These are phyloP conservation scores for Colletotrichum lini DNA, from an alignment of 2,329 filamentous ascomycete species.

Conservation along the genomic window DNA sequence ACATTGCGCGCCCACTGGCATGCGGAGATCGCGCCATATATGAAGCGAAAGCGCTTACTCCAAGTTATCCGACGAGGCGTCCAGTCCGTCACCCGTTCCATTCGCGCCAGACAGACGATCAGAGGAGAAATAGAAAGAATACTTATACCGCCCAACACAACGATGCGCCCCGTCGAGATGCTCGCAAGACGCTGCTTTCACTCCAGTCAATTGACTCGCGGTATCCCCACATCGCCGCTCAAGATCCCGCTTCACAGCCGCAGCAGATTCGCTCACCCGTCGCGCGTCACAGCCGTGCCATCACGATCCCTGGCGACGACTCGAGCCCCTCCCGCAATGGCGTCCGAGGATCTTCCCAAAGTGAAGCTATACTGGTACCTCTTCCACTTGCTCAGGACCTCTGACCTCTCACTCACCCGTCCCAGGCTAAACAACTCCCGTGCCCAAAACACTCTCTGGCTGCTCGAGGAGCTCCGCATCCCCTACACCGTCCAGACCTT, in stretches of 20 bases:
- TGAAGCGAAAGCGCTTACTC: neutral
- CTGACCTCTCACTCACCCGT: neutral
- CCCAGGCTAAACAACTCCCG: conserved; percentile 86
- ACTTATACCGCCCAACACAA: too few species aligned
- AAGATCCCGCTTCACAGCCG: neutral
- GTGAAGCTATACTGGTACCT: conserved; percentile 75
- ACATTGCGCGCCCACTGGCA: neutral
- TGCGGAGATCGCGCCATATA: neutral
- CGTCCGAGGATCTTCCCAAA: conserved; percentile 59
- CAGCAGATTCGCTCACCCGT: neutral
- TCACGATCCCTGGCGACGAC: neutral
- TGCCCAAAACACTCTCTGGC: conserved; percentile 86
- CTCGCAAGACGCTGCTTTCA: neutral
- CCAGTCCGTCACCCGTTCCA: neutral
- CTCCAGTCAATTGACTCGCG: neutral
- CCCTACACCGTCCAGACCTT: conserved; percentile 85
- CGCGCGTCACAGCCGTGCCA: neutral
- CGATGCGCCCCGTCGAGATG: neutral
- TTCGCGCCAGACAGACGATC: too few species aligned
- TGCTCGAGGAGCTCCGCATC: conserved; percentile 85
- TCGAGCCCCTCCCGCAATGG: neutral
- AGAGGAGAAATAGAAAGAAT: too few species aligned
- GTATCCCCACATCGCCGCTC: neutral
- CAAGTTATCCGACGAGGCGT: neutral
- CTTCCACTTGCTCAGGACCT: neutral